These are phyloP conservation scores for Agastache rugosa DNA, from an alignment of 257 asterid genomes.

Conservation along the genomic window DNA sequence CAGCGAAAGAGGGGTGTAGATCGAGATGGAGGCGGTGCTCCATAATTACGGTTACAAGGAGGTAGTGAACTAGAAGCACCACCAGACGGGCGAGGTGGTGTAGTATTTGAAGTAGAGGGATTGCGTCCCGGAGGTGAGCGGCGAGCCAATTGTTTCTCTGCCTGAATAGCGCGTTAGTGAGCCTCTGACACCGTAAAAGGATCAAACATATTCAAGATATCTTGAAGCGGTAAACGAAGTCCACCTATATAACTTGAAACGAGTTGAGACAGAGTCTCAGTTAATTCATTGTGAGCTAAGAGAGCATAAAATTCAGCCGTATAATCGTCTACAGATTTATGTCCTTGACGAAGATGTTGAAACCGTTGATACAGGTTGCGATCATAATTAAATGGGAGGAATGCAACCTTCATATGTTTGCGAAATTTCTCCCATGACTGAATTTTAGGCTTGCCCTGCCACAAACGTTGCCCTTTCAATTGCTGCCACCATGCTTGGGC, in stretches of 20 bases:
- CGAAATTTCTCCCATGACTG: background rate
- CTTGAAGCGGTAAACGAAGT: background rate
- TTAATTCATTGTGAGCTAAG: background rate
- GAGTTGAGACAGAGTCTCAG: background rate
- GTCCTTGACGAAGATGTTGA: conserved; percentile 1
- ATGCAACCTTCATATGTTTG: background rate
- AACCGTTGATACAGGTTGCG: background rate
- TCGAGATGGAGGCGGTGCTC: background rate
- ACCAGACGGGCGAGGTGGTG: background rate
- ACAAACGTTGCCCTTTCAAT: background rate
- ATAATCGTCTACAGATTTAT: background rate
- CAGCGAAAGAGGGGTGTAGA: background rate
- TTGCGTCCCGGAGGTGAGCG: background rate
- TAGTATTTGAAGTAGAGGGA: background rate
- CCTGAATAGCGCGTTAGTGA: background rate
- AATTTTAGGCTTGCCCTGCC: background rate
- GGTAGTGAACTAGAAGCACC: background rate
- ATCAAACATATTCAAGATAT: conserved; percentile 1
- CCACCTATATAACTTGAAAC: conserved; percentile 13
- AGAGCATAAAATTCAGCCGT: background rate
- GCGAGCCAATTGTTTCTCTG: background rate
- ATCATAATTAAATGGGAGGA: background rate
- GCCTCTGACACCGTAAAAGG: conserved; percentile 10
- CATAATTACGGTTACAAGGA: background rate
- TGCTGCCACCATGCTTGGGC: conserved; percentile 10